These are phyloP conservation scores for Paramecium sonneborni DNA, from an alignment of 73 alveolate genomes.

Conservation along the genomic window DNA sequence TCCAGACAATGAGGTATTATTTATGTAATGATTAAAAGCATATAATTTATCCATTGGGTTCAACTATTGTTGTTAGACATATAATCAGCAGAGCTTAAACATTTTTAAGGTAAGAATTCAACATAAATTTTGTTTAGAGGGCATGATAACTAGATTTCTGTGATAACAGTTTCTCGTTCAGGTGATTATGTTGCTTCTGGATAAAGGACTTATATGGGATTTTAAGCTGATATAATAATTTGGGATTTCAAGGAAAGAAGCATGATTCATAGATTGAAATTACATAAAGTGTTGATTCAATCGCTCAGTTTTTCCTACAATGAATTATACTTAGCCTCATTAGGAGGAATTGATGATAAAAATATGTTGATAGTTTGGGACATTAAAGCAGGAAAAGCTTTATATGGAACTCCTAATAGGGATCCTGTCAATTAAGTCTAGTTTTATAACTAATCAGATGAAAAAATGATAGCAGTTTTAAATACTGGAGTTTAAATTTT, in stretches of 20 bases:
- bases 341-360: slow-evolving; percentile 97
- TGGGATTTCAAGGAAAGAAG: slow-evolving; percentile 95
- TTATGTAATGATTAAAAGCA: slow-evolving; percentile 64
- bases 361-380: slow-evolving; percentile 93
- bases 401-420: slow-evolving; percentile 90
- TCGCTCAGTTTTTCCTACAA: slow-evolving; percentile 89
- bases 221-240: slow-evolving; percentile 93
- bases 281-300: slow-evolving; percentile 92
- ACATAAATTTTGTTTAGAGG: slow-evolving; percentile 69
- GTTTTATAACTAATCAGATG: slow-evolving; percentile 85
- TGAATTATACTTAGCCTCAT: slow-evolving; percentile 93
- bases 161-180: slow-evolving; percentile 82
- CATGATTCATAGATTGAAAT: slow-evolving; percentile 86
- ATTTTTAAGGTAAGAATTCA: slow-evolving; percentile 53
- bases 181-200: slow-evolving; percentile 93
- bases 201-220: slow-evolving; percentile 91
- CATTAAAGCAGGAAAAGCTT: slow-evolving; percentile 90
- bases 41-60: slow-evolving; percentile 95
- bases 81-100: slow-evolving; percentile 76
- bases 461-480: slow-evolving; percentile 81
- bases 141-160: slow-evolving; percentile 89
- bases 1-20: slow-evolving; percentile 91
- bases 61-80: slow-evolving; percentile 93
- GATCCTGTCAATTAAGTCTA: slow-evolving; percentile 83
- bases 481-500: slow-evolving; percentile 81